Base-by-base conservation (phyloP, 768 basidiomycete genomes). In the Mycena belliarum region DNA sequence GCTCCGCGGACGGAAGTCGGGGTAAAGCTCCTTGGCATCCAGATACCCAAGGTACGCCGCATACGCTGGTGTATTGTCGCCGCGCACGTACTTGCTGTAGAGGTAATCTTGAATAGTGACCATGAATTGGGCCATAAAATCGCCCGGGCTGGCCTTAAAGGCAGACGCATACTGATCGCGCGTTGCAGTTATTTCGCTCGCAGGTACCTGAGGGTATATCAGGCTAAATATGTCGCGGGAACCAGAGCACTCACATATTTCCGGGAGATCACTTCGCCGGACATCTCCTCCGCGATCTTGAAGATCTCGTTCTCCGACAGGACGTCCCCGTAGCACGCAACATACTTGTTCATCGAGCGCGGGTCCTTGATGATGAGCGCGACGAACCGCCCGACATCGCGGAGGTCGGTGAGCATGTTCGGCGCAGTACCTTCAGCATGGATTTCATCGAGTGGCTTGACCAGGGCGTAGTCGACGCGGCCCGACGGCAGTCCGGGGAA, bases 321-420 rank as follows among this genome's bases (percentile, higher is more conserved):
- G 40, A 70, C 67, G 11, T 72, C 72, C 24, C 66, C 62, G 57
- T 67, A 69, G 6, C 61, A 57, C 12, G 68, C 63, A 5, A 73
- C 68, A 23, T 44, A 64, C 28, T 67, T 67, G 57, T 75, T 73
- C 32, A 72, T 42, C 16, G 73, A 73, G 8, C 72, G 62, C 35
- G 61, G n/a, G n/a, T 74, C 73, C 16, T 62, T 64, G 41, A 74
- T 63, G 43, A 74, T 71, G 26, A 63, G 68, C 16, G 64, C 68
- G 42, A 72, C 69, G 55, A 68, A 71, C 1, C 20, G 35, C 1
- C 70, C 70, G 46, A 73, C 69, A 55, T 67, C 63, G n/a, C 63
- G 37, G 20, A 62, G 38, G 48, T 69, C 61, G 0, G 68, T 71
- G 38, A 69, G 50, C n/a, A n/a, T 20, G 66, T 63, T 51, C 33